Evolutionary conservation across 176 grass and related monocot species (phyloP).

Genomic region (Aechmea fasciata): DNA sequence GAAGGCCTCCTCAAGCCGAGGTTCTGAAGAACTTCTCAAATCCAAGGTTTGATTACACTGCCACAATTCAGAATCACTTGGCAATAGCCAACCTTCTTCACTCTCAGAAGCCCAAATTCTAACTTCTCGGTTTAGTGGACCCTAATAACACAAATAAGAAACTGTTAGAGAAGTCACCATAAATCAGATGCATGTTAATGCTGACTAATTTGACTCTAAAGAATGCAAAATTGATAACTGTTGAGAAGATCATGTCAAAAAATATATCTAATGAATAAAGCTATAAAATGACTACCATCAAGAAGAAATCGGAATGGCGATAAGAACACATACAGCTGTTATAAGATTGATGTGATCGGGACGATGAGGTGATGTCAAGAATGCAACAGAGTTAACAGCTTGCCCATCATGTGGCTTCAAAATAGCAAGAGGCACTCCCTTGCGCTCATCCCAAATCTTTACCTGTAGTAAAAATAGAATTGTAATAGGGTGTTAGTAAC

Average conservation of each 20-base stretch:
- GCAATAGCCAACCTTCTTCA: constrained; percentile 78
- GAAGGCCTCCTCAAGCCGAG: constrained; percentile 66
- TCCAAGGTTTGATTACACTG: constrained; percentile 75
- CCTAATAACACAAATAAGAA: constrained; percentile 36
- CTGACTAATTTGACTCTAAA: neutral
- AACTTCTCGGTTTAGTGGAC: constrained; percentile 74
- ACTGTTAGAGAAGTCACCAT: neutral
- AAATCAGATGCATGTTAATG: neutral
- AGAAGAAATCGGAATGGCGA: neutral
- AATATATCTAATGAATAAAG: neutral
- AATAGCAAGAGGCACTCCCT: constrained; percentile 37
- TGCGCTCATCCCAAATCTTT: constrained; percentile 93
- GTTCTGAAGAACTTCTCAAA: constrained; percentile 66
- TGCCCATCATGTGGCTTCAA: constrained; percentile 73
- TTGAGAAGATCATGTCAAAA: neutral
- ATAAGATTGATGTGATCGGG: constrained; percentile 91
- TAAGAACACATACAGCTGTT: constrained; percentile 63
- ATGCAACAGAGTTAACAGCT: constrained; percentile 70
- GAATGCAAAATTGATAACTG: neutral
- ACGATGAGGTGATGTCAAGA: constrained; percentile 65
- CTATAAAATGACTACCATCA: neutral
- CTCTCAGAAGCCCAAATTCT: constrained; percentile 78
- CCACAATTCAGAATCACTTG: constrained; percentile 70
- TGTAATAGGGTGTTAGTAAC: too few species aligned
- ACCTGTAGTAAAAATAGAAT: constrained; percentile 45